Percentiles rank a stretch among this genome's conserved stretches.
Conservation (phyloP, 179 eudicot genomes). For the Spinacia oleracea region DNA sequence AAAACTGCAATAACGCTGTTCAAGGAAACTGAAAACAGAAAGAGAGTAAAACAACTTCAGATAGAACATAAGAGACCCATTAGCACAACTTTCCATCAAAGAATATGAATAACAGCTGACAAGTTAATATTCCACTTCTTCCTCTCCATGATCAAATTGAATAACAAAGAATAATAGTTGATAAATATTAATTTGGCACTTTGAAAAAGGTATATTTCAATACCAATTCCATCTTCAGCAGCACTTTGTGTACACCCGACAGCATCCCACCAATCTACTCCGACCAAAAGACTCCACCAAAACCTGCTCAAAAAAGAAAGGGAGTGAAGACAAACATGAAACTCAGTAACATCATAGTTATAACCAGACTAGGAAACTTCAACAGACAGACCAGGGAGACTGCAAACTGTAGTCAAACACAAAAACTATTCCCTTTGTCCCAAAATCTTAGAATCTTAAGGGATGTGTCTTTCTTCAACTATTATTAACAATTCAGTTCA, state of each 20-base stretch:
- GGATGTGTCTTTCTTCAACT: neutral
- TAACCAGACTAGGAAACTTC: neutral
- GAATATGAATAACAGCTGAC: neutral
- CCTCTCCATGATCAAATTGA: neutral
- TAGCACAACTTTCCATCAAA: too few species aligned
- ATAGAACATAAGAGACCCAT: neutral
- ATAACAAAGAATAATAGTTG: neutral
- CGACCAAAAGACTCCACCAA: slow-evolving; percentile 99
- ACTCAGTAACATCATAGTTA: neutral
- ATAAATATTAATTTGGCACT: neutral
- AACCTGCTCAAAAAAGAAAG: slow-evolving; percentile 54
- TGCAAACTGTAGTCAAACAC: neutral
- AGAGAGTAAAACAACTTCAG: slow-evolving; percentile 5
- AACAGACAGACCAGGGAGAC: neutral
- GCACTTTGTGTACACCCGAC: slow-evolving; percentile 99
- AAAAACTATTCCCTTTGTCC: too few species aligned
- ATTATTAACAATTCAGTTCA: neutral
- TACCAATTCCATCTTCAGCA: slow-evolving; percentile 98
- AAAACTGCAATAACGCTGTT: slow-evolving; percentile 94
- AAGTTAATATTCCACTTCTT: neutral
- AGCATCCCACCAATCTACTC: slow-evolving; percentile 99
- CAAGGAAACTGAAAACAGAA: slow-evolving; percentile 66
- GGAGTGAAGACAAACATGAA: neutral
- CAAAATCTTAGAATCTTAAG: neutral
- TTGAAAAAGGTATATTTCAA: slow-evolving; percentile 18